phyloP scores from a whole-genome alignment of 495 filamentous ascomycete genomes.

The Podospora didyma region DNA sequence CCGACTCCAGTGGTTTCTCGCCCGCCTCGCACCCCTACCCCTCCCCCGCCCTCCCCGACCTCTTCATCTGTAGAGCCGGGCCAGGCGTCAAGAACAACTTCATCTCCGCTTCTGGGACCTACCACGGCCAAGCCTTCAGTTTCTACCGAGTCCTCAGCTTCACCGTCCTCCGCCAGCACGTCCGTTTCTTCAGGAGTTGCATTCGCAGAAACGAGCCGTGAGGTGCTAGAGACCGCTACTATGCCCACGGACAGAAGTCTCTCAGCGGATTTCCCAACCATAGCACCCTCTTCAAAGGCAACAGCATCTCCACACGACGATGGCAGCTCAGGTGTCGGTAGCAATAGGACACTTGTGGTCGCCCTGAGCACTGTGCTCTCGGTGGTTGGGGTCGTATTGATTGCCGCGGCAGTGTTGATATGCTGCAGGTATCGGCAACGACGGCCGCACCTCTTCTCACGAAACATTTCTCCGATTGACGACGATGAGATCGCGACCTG shows the following conservation, averaged over 20 bases:
- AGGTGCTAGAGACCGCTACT: conserved; percentile 14
- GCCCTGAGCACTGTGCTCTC: conserved; percentile 40
- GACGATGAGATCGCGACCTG: conserved; percentile 51
- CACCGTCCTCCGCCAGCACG: neutral
- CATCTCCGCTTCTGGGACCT: neutral
- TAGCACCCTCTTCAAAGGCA: conserved; percentile 3
- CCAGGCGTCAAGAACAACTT: neutral
- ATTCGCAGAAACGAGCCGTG: conserved; percentile 2
- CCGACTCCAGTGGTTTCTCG: conserved; percentile 10
- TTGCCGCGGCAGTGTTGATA: conserved; percentile 26
- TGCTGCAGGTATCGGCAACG: conserved; percentile 28
- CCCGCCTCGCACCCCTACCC: neutral
- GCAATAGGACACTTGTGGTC: conserved; percentile 34
- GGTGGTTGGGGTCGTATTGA: conserved; percentile 30
- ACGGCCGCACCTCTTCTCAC: conserved; percentile 34
- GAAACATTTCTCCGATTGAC: conserved; percentile 46
- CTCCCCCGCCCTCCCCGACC: neutral
- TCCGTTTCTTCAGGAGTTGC: neutral
- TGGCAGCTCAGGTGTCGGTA: conserved; percentile 9
- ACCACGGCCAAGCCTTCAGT: neutral
- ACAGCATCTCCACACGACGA: conserved; percentile 11
- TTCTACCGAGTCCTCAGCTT: too few relatives aligned
- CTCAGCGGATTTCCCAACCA: conserved; percentile 6
- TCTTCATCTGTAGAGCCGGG: conserved; percentile 1
- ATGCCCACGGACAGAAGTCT: conserved; percentile 20